Evolutionary conservation across 495 filamentous ascomycete genomes (phyloP).

Genomic region (Trichoderma gamsii): DNA sequence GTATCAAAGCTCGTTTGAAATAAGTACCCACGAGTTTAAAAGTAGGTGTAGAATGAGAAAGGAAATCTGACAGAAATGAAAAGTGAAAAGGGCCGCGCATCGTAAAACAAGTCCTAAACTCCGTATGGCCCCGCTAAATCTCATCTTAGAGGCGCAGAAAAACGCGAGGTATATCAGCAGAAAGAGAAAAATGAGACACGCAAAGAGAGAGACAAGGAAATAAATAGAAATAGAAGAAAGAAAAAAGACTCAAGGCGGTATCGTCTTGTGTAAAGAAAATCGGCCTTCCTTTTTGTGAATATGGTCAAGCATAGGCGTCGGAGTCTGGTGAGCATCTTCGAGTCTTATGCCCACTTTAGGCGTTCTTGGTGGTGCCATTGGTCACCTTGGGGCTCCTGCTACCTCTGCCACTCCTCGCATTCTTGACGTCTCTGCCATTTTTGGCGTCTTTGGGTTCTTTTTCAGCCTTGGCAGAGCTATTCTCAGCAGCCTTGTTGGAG

Average conservation of each 20-base stretch:
- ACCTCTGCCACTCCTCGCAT: background rate
- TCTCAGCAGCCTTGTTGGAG: slow-evolving; percentile 7
- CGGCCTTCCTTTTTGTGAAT: background rate
- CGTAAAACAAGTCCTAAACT: background rate
- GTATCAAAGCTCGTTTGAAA: background rate
- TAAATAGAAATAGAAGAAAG: background rate
- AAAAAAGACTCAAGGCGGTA: background rate
- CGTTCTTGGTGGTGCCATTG: too few species aligned
- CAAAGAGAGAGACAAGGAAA: background rate
- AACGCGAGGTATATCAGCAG: too few species aligned
- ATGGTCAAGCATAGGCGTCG: background rate
- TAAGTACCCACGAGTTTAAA: background rate
- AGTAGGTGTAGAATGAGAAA: slow-evolving; percentile 3
- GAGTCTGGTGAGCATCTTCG: background rate
- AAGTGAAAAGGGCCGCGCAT: background rate
- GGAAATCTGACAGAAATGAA: background rate
- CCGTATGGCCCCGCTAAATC: background rate
- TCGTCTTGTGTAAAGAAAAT: background rate
- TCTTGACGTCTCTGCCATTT: background rate
- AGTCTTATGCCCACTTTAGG: background rate
- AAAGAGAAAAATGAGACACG: too few species aligned
- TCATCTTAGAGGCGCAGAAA: too few species aligned
- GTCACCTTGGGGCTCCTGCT: background rate
- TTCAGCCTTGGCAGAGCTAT: background rate
- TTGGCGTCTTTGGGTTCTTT: background rate